Base-by-base conservation (phyloP, 495 filamentous ascomycete genomes). In the Aspergillus biplanus region DNA sequence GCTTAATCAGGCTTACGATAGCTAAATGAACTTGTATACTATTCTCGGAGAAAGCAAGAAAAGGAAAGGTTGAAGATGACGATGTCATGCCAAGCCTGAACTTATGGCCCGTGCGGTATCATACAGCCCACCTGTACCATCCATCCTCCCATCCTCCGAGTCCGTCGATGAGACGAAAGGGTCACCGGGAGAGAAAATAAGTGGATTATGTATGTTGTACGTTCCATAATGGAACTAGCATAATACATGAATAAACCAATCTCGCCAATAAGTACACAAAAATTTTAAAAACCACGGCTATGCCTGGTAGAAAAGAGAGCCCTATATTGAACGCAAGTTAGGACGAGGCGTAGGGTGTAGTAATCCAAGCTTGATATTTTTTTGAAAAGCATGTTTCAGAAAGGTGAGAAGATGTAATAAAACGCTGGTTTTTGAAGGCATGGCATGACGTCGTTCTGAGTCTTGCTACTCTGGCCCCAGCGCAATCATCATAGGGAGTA, bases 401-500 rank as follows among this genome's bases (percentile, higher is more conserved):
- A 57, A 77, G 68, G 72, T 76, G 82, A 85, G 81, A 85, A 85
- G 81, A 83, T 81, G 63, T 65, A 60, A 49, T 50, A 65, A 33
- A 68, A 71, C 69, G 81, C 82, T 84, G 82, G 81, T 80, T 65
- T 75, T 78, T 79, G 73, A 72, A 84, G 81, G 65, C 81, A 85
- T 75, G 59, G 79, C 72, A 76, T 64, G 61, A 76, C 75, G 75
- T 75, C 75, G 63, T 58, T 64, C 61, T 58, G 73, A 75, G 71
- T 75, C 71, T 75, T 74, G 67, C 79, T 85, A 81, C 78, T 84
- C 75, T 85, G 81, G 82, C 82, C 82, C 82, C 80, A 84, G 82
- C 81, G 73, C 65, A 69, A 69, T 84, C 82, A 84, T 85, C 82
- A 78, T 15, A 34, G 42, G 65, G 35, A 58, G 39, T 3, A 39